Conservation (phyloP, 352 stramenopile genomes). For the Globisporangium lucens region DNA sequence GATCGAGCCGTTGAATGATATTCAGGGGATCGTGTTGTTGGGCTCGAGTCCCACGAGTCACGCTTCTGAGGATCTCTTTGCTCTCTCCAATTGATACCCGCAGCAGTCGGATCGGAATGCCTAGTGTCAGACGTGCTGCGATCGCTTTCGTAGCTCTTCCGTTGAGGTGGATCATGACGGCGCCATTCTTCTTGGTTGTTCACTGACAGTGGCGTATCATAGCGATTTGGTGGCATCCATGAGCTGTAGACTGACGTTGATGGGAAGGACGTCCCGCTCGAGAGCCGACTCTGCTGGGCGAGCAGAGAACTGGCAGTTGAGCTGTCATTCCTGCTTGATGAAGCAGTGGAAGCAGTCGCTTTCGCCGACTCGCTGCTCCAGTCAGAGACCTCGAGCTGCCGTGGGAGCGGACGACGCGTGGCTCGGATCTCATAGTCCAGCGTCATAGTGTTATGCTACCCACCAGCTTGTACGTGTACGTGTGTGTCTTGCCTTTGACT, state of each 20-base stretch:
- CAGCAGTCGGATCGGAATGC: neutral
- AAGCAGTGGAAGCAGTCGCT: neutral
- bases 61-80: neutral
- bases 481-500: neutral
- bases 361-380: slow-evolving; percentile 27
- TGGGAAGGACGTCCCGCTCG: neutral
- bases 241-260: neutral
- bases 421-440: slow-evolving; percentile 26
- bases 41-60: neutral
- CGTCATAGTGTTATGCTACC: slow-evolving; percentile 6
- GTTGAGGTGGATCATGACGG: neutral
- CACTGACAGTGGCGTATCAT: neutral
- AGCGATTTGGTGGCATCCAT: slow-evolving; percentile 9
- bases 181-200: slow-evolving; percentile 9
- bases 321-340: neutral
- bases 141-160: neutral
- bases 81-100: neutral
- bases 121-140: neutral
- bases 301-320: neutral
- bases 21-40: neutral
- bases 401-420: slow-evolving; percentile 38
- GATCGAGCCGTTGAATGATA: neutral
- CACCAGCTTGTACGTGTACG: no score
- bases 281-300: neutral
- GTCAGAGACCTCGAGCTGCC: slow-evolving; percentile 45